phyloP scores from a whole-genome alignment of 1,284 basidiomycete genomes.

The Apiotrichum akiyoshidainum region DNA sequence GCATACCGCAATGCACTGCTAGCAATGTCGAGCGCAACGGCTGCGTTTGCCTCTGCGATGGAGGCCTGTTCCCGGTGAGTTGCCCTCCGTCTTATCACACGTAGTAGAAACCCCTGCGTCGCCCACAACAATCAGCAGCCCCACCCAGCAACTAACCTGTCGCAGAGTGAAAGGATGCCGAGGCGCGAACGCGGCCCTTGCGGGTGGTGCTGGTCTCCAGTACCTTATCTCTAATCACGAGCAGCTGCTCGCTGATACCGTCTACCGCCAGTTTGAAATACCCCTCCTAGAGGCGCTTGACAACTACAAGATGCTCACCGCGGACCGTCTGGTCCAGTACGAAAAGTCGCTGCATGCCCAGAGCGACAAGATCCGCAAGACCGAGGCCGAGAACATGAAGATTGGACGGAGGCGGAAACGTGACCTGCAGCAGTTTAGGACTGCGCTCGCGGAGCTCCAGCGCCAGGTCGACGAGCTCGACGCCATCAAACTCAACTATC shows the following conservation, averaged over 20 bases:
- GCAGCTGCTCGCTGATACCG: slow-evolving; percentile 78
- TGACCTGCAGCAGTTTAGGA: slow-evolving; percentile 79
- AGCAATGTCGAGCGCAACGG: slow-evolving; percentile 78
- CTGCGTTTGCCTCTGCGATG: slow-evolving; percentile 80
- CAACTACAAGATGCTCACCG: slow-evolving; percentile 57
- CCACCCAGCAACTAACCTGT: not conserved
- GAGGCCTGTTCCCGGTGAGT: slow-evolving; percentile 73
- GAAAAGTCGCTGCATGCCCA: slow-evolving; percentile 75
- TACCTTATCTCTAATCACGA: slow-evolving; percentile 90
- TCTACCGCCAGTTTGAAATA: slow-evolving; percentile 86
- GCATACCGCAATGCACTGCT: slow-evolving; percentile 79
- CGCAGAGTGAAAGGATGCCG: slow-evolving; percentile 46
- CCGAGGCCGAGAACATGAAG: slow-evolving; percentile 83
- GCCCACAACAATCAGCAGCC: not conserved
- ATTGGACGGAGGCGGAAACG: slow-evolving; percentile 65
- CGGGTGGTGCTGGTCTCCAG: slow-evolving; percentile 76
- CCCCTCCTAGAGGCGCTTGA: slow-evolving; percentile 81
- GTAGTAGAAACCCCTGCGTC: not conserved
- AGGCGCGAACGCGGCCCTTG: slow-evolving; percentile 55
- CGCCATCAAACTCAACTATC: slow-evolving; percentile 52
- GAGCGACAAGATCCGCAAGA: slow-evolving; percentile 78
- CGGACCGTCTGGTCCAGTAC: slow-evolving; percentile 73
- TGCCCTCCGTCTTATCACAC: not conserved
- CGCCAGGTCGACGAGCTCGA: slow-evolving; percentile 64
- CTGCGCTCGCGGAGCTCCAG: slow-evolving; percentile 77